Conservation (phyloP, 1,284 basidiomycete species). For the Psilocybe mexicana region DNA sequence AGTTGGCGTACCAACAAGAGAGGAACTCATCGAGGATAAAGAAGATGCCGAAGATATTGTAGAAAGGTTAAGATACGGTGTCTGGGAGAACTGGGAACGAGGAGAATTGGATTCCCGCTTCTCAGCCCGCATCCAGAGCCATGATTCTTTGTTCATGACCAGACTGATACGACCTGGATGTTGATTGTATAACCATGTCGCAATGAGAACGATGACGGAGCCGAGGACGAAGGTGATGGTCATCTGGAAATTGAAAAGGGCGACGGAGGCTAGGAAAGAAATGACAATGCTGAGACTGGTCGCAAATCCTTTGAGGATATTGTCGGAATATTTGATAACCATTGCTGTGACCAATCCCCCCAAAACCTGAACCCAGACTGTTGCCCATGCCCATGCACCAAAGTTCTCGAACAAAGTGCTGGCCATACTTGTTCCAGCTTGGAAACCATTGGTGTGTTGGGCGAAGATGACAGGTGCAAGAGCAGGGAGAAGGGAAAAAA, state of each 20-base stretch:
- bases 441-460: constrained; percentile 30
- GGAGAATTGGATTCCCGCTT: constrained; percentile 22
- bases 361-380: constrained; percentile 85
- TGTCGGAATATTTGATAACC: constrained; percentile 86
- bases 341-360: constrained; percentile 90
- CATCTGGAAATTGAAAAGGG: constrained; percentile 86
- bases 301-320: constrained; percentile 93
- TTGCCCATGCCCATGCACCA: constrained; percentile 89
- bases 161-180: constrained; percentile 37
- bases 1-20: constrained; percentile 22
- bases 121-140: constrained; percentile 34
- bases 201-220: constrained; percentile 77
- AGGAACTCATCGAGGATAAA: constrained; percentile 22
- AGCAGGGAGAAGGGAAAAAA: constrained; percentile 91
- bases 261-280: constrained; percentile 88
- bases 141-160: constrained; percentile 25
- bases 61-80: constrained; percentile 22
- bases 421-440: constrained; percentile 31
- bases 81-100: constrained; percentile 19
- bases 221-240: constrained; percentile 85
- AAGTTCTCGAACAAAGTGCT: constrained; percentile 72
- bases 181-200: constrained; percentile 91
- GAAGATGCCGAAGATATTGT: constrained; percentile 30
- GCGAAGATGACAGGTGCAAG: constrained; percentile 78
- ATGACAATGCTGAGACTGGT: constrained; percentile 92